Percentiles rank a stretch among this genome's conserved stretches.
phyloP scores from a whole-genome alignment of 805 yeast species.

The Tanozyma kutaoensis region DNA sequence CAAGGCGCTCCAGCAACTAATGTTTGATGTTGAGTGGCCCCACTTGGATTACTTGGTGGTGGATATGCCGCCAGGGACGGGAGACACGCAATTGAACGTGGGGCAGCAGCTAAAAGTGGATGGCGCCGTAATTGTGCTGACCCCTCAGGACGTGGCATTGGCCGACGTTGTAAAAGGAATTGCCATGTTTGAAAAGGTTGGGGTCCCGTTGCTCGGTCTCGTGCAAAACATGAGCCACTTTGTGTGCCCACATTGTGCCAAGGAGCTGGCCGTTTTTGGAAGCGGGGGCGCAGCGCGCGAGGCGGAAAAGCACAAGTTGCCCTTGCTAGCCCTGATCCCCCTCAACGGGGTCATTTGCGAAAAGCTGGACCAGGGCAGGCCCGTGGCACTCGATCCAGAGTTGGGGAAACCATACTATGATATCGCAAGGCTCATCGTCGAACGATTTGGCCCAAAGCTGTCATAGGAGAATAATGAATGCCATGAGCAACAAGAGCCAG shows the following conservation, averaged over 20 bases:
- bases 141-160: constrained; percentile 78
- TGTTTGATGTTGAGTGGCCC: constrained; percentile 72
- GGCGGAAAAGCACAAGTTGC: constrained; percentile 32
- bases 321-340: constrained; percentile 56
- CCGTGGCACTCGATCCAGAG: too few relatives aligned
- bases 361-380: constrained; percentile 53
- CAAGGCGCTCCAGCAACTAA: constrained; percentile 75
- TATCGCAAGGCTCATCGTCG: too few relatives aligned
- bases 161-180: constrained; percentile 74
- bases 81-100: constrained; percentile 75
- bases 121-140: constrained; percentile 74
- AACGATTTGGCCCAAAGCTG: too few relatives aligned
- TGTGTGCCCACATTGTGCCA: constrained; percentile 63
- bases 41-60: constrained; percentile 53
- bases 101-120: constrained; percentile 64
- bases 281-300: constrained; percentile 42
- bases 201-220: constrained; percentile 61
- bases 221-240: constrained; percentile 77
- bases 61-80: constrained; percentile 90
- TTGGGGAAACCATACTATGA: too few relatives aligned
- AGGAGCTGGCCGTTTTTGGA: constrained; percentile 67
- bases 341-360: constrained; percentile 44
- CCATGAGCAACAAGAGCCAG: too few relatives aligned
- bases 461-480: too few relatives aligned
- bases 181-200: constrained; percentile 60